These are phyloP conservation scores for Chamaecyparis obtusa DNA, from an alignment of 75 land plant species.

Conservation along the genomic window DNA sequence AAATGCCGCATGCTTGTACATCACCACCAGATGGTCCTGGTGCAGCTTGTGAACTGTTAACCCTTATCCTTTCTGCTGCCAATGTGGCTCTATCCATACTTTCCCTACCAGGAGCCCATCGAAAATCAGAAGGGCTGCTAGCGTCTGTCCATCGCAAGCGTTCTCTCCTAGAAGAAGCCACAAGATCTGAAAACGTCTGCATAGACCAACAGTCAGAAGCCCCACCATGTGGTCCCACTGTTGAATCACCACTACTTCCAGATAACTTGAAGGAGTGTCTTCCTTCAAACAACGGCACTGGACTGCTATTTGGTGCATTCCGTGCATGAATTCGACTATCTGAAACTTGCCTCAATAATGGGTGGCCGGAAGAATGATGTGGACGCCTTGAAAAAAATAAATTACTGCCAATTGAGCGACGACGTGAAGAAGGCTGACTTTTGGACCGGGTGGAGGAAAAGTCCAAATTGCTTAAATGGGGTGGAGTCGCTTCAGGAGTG, in stretches of 20 bases:
- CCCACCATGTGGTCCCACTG: constrained; percentile 32
- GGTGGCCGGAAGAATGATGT: constrained; percentile 35
- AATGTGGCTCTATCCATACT: constrained; percentile 30
- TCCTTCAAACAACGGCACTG: constrained; percentile 39
- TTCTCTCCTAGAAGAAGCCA: constrained; percentile 32
- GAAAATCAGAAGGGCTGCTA: constrained; percentile 17
- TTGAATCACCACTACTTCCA: constrained; percentile 46
- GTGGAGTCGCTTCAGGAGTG: constrained; percentile 23
- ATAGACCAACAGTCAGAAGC: constrained; percentile 65
- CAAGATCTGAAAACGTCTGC: constrained; percentile 55
- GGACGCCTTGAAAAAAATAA: constrained; percentile 37
- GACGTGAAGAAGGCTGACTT: constrained; percentile 37
- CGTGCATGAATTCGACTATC: constrained; percentile 48
- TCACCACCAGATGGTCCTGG: constrained; percentile 27
- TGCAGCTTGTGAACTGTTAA: constrained; percentile 13
- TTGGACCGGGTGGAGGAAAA: constrained; percentile 23
- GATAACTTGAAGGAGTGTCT: constrained; percentile 42
- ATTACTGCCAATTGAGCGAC: constrained; percentile 25
- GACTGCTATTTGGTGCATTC: constrained; percentile 35
- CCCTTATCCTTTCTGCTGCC: constrained; percentile 37
- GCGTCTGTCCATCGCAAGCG: constrained; percentile 27
- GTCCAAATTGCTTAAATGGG: constrained; percentile 16
- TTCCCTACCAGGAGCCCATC: constrained; percentile 62
- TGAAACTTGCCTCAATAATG: constrained; percentile 46
- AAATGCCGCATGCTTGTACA: constrained; percentile 61